Conservation (phyloP, 2,329 filamentous ascomycete genomes). For the Sporothrix protearum region DNA sequence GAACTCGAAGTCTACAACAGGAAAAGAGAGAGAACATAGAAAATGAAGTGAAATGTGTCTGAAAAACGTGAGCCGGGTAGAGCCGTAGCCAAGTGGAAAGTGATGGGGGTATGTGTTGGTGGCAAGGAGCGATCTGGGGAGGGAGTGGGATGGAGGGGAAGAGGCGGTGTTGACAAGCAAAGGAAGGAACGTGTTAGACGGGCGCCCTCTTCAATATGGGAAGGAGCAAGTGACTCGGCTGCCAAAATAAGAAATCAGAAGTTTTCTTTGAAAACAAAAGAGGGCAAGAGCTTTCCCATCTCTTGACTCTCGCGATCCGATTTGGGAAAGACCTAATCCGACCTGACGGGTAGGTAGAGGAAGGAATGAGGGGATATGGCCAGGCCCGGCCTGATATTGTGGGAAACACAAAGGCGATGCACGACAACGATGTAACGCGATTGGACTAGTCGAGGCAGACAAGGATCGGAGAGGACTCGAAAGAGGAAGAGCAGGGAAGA, state of each 20-base stretch:
- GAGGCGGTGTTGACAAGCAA: neutral
- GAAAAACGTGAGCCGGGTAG: neutral
- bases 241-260: neutral
- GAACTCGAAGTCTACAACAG: neutral
- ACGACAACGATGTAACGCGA: conserved; percentile 1
- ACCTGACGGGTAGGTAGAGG: neutral
- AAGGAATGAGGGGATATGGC: neutral
- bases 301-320: neutral
- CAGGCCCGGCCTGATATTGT: neutral
- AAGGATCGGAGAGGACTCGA: neutral
- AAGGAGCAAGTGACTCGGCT: neutral
- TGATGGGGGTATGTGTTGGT: neutral
- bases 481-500: neutral
- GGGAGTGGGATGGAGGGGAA: conserved; percentile 2
- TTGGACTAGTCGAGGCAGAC: neutral
- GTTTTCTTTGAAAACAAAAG: neutral
- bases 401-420: neutral
- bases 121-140: neutral
- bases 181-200: neutral
- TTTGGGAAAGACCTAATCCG: neutral
- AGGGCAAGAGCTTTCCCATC: neutral
- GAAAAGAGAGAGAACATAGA: neutral
- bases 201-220: neutral
- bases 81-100: neutral
- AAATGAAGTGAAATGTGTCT: neutral